Evolutionary conservation across 257 asterid genomes (phyloP), one percentile per base, ranked within the genome.

Genomic region (Cynanchum wilfordii): DNA sequence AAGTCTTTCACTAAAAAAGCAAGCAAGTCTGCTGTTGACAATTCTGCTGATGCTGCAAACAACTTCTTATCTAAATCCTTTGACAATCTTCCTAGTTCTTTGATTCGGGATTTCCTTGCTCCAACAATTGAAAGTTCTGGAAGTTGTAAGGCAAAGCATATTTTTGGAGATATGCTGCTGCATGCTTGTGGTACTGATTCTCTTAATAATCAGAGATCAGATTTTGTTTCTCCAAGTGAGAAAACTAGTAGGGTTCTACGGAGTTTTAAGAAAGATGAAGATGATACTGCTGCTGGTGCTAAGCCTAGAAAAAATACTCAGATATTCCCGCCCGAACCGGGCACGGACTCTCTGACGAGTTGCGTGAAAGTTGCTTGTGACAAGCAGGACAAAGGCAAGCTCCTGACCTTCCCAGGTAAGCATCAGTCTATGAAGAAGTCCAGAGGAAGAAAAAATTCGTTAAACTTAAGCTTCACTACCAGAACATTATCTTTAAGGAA

Each of bases 1-100:
- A 65, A 57, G 44, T 81, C 84, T 60, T 79, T 69, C 75, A 59
- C 54, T 36, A 80, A 77, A 82, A 85, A 82, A 69, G 58, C 79
- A 75, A 58, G 58, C 55, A 29, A 38, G 15, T 38, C 42, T 49
- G 55, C 74, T 66, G 64, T 52, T 74, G 74, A 19, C 4, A 25
- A 78, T 20, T 73, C 79, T 22, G 75, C 74, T 49, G 68, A 72
- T 59, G 33, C 50, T 12, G 10, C 10, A 56, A 69, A 57, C 25
- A 68, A 47, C 65, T 76, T 54, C 36, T 44, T 66, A 7, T 65
- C 64, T 20, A 19, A 69, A 68, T 58, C 68, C 49, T 29, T 73
- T 33, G 82, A 75, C 62, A 78, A 76, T 33, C 84, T 74, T 59
- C 81, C 82, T 13, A 71, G 69, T 44, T 45, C 76, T 66, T 38